These are phyloP conservation scores for Cyberlindnera americana DNA, from an alignment of 805 yeast species.

Conservation along the genomic window DNA sequence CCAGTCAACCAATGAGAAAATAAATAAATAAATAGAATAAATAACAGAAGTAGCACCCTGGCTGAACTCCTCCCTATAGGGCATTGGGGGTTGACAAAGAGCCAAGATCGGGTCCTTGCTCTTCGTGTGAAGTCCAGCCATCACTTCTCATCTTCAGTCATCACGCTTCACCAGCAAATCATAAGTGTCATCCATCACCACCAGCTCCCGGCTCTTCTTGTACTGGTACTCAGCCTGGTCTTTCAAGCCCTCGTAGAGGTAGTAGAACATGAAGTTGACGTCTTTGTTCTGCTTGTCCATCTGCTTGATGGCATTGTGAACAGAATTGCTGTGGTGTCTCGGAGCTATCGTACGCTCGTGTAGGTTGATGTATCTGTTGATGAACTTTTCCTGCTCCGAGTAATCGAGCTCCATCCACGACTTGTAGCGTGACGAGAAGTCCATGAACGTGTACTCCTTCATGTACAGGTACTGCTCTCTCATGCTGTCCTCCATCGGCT, in stretches of 20 bases:
- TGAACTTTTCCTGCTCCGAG: conserved; percentile 10
- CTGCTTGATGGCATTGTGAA: conserved; percentile 11
- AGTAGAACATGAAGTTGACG: conserved; percentile 16
- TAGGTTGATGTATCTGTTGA: conserved; percentile 5
- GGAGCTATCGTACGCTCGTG: conserved; percentile 15
- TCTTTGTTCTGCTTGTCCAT: conserved; percentile 18
- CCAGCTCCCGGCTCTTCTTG: conserved; percentile 5
- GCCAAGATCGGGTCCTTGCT: too few species aligned
- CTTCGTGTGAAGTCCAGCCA: background rate
- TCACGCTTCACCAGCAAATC: conserved; percentile 14
- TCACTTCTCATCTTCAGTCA: too few species aligned
- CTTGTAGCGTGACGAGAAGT: conserved; percentile 16
- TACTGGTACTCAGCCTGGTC: conserved; percentile 11
- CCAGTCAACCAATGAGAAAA: conserved; percentile 1
- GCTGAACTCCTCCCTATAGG: conserved; percentile 14
- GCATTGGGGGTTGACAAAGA: conserved; percentile 11
- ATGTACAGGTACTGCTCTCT: conserved; percentile 14
- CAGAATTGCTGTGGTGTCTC: conserved; percentile 10
- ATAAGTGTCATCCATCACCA: conserved; percentile 14
- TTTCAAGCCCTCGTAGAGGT: conserved; percentile 16
- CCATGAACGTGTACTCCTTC: conserved; percentile 9
- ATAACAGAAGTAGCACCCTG: conserved; percentile 2
- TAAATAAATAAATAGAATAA: background rate
- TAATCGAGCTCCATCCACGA: conserved; percentile 17
- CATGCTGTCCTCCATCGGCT: too few species aligned